Conservation (phyloP, 208 protist genomes). For the Porcisia deanei region DNA sequence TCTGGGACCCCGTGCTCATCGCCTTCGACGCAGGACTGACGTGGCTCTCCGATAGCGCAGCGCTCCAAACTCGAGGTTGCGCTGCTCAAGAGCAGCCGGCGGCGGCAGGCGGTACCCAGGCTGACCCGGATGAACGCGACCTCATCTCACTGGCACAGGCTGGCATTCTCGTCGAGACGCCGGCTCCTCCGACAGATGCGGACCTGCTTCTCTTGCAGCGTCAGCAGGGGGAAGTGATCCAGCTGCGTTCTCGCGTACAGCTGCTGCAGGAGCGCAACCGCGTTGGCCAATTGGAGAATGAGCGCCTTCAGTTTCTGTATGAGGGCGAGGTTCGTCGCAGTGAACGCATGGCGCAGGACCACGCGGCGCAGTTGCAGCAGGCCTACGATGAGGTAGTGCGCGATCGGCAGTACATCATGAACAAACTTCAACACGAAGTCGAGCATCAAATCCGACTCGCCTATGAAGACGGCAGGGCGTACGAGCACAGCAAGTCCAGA, state of each 20-base stretch:
- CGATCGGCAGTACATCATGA: constrained; percentile 67
- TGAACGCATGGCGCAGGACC: constrained; percentile 62
- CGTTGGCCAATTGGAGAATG: constrained; percentile 40
- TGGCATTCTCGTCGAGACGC: constrained; percentile 13
- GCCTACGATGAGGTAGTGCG: constrained; percentile 76
- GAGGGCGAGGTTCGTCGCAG: constrained; percentile 64
- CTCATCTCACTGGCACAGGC: constrained; percentile 16
- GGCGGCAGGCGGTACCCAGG: background rate
- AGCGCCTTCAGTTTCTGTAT: constrained; percentile 54
- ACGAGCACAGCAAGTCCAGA: constrained; percentile 37
- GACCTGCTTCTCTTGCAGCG: constrained; percentile 56
- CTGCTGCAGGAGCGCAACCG: constrained; percentile 52
- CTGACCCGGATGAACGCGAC: constrained; percentile 10
- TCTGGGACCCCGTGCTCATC: constrained; percentile 83
- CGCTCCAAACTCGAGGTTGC: constrained; percentile 18
- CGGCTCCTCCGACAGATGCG: constrained; percentile 38
- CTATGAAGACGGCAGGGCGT: constrained; percentile 68
- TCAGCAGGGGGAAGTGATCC: constrained; percentile 53
- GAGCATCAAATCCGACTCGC: constrained; percentile 71
- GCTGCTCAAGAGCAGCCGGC: constrained; percentile 4
- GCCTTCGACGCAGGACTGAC: constrained; percentile 88
- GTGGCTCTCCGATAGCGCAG: constrained; percentile 63
- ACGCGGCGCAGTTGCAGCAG: constrained; percentile 61
- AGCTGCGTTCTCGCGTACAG: constrained; percentile 40
- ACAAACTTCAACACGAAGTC: constrained; percentile 67